Evolutionary conservation across 768 basidiomycete genomes (phyloP).

Genomic region (Postia placenta): DNA sequence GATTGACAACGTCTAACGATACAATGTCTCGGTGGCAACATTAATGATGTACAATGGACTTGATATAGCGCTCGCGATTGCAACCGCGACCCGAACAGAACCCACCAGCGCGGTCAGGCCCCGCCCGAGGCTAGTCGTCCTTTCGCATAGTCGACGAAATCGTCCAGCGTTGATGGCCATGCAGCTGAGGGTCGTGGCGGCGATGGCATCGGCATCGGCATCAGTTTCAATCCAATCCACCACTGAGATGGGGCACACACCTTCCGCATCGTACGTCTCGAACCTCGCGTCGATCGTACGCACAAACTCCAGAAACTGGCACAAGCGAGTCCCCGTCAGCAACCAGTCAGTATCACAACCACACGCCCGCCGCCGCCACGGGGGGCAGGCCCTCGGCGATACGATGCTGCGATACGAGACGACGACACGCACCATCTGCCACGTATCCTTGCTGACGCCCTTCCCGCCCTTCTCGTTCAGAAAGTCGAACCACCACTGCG

Average conservation of each 20-base stretch:
- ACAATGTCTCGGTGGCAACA: background rate
- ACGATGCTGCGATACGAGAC: too few relatives aligned
- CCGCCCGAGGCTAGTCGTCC: constrained; percentile 24
- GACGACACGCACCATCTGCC: constrained; percentile 64
- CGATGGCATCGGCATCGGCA: background rate
- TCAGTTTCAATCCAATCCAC: background rate
- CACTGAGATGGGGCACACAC: constrained; percentile 29
- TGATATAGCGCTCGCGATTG: background rate
- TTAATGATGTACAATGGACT: background rate
- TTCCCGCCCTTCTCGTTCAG: constrained; percentile 57
- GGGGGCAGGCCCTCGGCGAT: too few relatives aligned
- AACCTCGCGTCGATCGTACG: constrained; percentile 71
- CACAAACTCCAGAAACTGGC: constrained; percentile 74
- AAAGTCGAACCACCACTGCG: constrained; percentile 77
- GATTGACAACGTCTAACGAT: background rate
- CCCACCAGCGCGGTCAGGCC: constrained; percentile 3
- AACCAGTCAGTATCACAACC: background rate
- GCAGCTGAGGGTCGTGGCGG: constrained; percentile 55
- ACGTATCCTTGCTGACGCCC: constrained; percentile 85
- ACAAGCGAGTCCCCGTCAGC: background rate
- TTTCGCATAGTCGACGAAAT: constrained; percentile 69
- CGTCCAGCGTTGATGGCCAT: constrained; percentile 86
- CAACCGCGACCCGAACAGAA: background rate
- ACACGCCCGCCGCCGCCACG: too few relatives aligned
- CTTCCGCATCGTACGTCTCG: constrained; percentile 68